Conservation (phyloP, 768 basidiomycete genomes). For the Lactifluus piperatus region DNA sequence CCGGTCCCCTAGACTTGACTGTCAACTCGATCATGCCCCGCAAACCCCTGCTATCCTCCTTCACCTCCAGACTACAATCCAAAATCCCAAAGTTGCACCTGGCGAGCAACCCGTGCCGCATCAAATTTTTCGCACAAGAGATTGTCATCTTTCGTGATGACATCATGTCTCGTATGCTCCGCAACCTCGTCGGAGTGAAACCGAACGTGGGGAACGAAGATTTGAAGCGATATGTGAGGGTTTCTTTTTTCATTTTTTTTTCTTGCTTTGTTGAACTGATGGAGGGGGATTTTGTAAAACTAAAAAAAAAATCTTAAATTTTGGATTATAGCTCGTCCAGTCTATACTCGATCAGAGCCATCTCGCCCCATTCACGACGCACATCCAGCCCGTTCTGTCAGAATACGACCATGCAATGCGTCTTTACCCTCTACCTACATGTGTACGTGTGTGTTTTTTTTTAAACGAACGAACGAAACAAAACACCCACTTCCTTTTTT, state of each 20-base stretch:
- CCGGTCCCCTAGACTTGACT: conserved; percentile 87
- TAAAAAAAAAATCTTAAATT: not conserved
- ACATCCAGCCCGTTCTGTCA: conserved; percentile 78
- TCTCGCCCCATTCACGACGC: conserved; percentile 76
- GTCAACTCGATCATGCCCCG: conserved; percentile 77
- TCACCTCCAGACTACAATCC: conserved; percentile 57
- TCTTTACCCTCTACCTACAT: conserved; percentile 88
- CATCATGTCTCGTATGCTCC: conserved; percentile 85
- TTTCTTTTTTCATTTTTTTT: not conserved
- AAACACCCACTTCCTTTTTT: not conserved
- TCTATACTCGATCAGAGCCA: conserved; percentile 93
- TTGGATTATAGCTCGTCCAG: conserved; percentile 90
- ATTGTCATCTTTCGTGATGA: conserved; percentile 92
- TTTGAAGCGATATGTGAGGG: conserved; percentile 77
- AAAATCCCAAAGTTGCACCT: conserved; percentile 78
- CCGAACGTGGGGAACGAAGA: conserved; percentile 69
- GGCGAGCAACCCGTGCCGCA: conserved; percentile 85
- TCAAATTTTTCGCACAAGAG: conserved; percentile 94
- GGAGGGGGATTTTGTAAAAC: too few species aligned
- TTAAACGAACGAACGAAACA: too few species aligned
- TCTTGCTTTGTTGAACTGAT: too few species aligned
- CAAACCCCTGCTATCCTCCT: conserved; percentile 65
- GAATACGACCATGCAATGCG: conserved; percentile 91
- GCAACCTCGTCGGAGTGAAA: conserved; percentile 87
- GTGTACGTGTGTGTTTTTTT: conserved; percentile 43